phyloP scores from a whole-genome alignment of 2,329 filamentous ascomycete genomes.

The Fonsecaea nubica region DNA sequence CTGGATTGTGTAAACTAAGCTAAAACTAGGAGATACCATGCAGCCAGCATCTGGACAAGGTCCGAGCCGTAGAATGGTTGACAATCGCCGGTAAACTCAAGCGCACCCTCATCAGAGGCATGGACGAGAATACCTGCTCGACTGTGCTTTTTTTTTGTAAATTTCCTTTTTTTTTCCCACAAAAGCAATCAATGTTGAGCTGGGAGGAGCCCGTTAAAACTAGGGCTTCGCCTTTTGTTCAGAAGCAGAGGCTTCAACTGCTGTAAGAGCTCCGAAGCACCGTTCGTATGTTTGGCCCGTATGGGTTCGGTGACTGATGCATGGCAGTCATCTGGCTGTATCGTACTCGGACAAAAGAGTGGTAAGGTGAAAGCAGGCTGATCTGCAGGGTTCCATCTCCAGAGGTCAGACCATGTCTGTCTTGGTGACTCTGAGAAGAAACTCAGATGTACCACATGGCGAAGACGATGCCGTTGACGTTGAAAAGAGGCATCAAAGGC shows the following conservation, averaged over 20 bases:
- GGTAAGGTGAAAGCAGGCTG: neutral
- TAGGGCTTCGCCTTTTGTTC: conserved; percentile 40
- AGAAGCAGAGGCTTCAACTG: conserved; percentile 41
- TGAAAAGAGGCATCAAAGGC: conserved; percentile 47
- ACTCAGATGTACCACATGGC: conserved; percentile 51
- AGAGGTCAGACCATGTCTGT: neutral
- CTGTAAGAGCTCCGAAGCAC: conserved; percentile 19
- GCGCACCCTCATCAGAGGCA: conserved; percentile 32
- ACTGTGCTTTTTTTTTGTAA: conserved; percentile 36
- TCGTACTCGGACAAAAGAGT: neutral
- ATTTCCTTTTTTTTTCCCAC: conserved; percentile 26
- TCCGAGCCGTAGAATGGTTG: conserved; percentile 35
- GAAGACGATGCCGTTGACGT: conserved; percentile 35
- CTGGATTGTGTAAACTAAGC: conserved; percentile 22
- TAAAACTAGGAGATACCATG: conserved; percentile 32
- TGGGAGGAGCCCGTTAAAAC: conserved; percentile 29
- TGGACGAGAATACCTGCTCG: conserved; percentile 32
- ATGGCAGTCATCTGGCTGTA: neutral
- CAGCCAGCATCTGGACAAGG: conserved; percentile 26
- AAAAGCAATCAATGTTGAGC: conserved; percentile 17
- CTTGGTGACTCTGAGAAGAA: neutral
- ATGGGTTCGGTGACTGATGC: conserved; percentile 1
- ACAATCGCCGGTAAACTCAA: conserved; percentile 32
- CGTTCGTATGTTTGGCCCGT: neutral
- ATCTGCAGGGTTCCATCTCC: neutral